Evolutionary conservation across 768 basidiomycete species (phyloP).

Genomic region (Lentinula boryana): DNA sequence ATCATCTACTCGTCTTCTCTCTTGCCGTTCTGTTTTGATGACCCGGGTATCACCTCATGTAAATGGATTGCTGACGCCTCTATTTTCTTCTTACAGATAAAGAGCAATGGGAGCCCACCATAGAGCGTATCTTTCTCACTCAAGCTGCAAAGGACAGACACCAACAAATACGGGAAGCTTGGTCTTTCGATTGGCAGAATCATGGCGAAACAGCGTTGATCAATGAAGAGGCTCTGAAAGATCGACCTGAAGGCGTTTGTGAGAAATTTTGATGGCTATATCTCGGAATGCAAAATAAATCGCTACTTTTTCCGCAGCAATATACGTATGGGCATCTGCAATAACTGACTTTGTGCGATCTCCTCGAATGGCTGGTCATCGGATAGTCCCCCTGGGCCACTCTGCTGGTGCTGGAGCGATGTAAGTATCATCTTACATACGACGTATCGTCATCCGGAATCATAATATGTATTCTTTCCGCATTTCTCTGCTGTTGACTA

Average conservation of each 20-base stretch:
- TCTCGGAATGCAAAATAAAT: neutral
- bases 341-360: slow-evolving; percentile 17
- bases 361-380: slow-evolving; percentile 12
- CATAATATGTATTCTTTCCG: neutral
- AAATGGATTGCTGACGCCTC: neutral
- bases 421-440: slow-evolving; percentile 11
- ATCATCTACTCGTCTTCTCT: neutral
- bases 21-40: neutral
- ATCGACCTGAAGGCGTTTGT: slow-evolving; percentile 15
- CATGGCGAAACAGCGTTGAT: slow-evolving; percentile 31
- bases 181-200: slow-evolving; percentile 34
- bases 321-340: slow-evolving; percentile 17
- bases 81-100: slow-evolving; percentile 32
- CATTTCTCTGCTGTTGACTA: neutral
- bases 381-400: slow-evolving; percentile 17
- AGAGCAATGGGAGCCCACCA: slow-evolving; percentile 48
- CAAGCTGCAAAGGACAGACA: slow-evolving; percentile 14
- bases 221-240: slow-evolving; percentile 20
- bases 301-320: slow-evolving; percentile 8
- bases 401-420: slow-evolving; percentile 20
- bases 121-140: slow-evolving; percentile 29
- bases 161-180: slow-evolving; percentile 29
- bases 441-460: neutral
- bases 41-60: neutral
- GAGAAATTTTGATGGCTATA: neutral